Evolutionary conservation across 805 yeast species (phyloP).

Genomic region (Candida sphagnicola): DNA sequence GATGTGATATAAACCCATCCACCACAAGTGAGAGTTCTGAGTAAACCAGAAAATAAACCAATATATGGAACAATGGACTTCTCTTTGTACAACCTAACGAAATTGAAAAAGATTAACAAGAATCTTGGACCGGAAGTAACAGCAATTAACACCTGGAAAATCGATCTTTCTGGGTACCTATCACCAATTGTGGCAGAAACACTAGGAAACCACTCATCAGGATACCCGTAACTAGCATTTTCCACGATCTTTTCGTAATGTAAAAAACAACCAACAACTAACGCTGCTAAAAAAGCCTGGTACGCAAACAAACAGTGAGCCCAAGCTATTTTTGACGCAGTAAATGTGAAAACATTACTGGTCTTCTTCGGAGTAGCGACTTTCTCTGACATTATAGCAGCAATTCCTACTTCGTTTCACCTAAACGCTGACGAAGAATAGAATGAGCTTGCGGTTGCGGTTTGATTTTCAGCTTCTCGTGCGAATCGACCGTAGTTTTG

Average conservation of each 20-base stretch:
- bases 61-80: conserved; percentile 34
- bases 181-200: conserved; percentile 98
- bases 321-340: conserved; percentile 63
- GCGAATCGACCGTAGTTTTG: too few relatives aligned
- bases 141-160: conserved; percentile 90
- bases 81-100: conserved; percentile 41
- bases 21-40: conserved; percentile 94
- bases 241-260: conserved; percentile 87
- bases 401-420: too few relatives aligned
- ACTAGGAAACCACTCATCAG: conserved; percentile 98
- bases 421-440: too few relatives aligned
- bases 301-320: conserved; percentile 72
- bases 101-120: conserved; percentile 50
- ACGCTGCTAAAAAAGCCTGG: conserved; percentile 72
- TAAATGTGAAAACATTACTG: conserved; percentile 34
- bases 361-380: background rate
- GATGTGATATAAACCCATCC: conserved; percentile 98
- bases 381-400: background rate
- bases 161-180: conserved; percentile 89
- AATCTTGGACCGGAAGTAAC: conserved; percentile 92
- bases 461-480: too few relatives aligned
- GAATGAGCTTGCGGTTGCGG: too few relatives aligned
- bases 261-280: conserved; percentile 65
- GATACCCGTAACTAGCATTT: conserved; percentile 85
- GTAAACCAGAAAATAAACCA: conserved; percentile 58